A percentile compares a stretch with the other conserved stretches of the same genome.
Evolutionary conservation across 257 asterid species (phyloP).

Genomic region (Przewalskia tangutica): DNA sequence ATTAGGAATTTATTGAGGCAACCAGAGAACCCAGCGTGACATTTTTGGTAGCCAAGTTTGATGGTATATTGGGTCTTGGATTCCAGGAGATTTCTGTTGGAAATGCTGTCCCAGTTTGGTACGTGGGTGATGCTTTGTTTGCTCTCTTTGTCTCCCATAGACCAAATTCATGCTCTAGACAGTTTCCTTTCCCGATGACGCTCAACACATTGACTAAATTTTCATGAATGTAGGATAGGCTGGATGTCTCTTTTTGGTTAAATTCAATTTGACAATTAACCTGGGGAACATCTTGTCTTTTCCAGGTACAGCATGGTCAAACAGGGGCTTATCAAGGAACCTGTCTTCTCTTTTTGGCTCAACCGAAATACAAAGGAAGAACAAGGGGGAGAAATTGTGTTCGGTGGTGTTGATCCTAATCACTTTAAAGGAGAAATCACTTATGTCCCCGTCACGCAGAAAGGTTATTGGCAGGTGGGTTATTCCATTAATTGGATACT

Average conservation of each 20-base stretch:
- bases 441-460: slow-evolving; percentile 67
- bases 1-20: slow-evolving; percentile 66
- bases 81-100: slow-evolving; percentile 76
- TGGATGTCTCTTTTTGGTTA: background rate
- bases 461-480: slow-evolving; percentile 98
- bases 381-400: slow-evolving; percentile 87
- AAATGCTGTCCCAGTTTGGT: slow-evolving; percentile 65
- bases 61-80: slow-evolving; percentile 71
- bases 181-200: background rate
- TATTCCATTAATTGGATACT: background rate
- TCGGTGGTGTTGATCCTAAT: slow-evolving; percentile 90
- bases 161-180: background rate
- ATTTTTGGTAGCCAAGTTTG: slow-evolving; percentile 70
- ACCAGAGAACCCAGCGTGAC: slow-evolving; percentile 60
- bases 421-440: slow-evolving; percentile 83
- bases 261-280: background rate
- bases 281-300: background rate
- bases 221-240: background rate
- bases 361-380: slow-evolving; percentile 63
- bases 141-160: slow-evolving; percentile 11
- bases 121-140: slow-evolving; percentile 5
- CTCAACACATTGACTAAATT: background rate
- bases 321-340: slow-evolving; percentile 83
- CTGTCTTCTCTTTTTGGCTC: slow-evolving; percentile 96
- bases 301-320: slow-evolving; percentile 84